phyloP scores from a whole-genome alignment of 164 flowering plant species.

The Echeveria elegans region DNA sequence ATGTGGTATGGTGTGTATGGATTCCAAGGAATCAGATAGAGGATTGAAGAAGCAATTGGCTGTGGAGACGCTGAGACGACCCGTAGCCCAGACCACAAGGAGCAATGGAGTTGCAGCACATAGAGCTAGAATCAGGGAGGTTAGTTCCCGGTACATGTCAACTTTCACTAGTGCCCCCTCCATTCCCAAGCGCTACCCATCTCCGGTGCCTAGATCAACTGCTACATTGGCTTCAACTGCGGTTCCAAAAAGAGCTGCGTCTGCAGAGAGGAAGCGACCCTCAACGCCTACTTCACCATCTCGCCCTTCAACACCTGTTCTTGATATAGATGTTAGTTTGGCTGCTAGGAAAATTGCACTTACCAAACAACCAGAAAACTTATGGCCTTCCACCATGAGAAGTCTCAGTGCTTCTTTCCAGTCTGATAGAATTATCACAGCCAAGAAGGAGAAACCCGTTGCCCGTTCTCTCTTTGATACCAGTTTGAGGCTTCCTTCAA shows the following conservation, averaged over 20 bases:
- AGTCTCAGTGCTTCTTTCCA: constrained; percentile 61
- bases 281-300: constrained; percentile 60
- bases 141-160: constrained; percentile 63
- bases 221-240: background rate
- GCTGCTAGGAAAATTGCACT: constrained; percentile 26
- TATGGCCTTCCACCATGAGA: background rate
- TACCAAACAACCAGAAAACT: background rate
- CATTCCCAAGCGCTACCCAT: constrained; percentile 35
- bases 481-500: constrained; percentile 59
- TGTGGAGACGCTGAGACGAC: constrained; percentile 40
- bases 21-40: constrained; percentile 46
- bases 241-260: constrained; percentile 24
- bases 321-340: constrained; percentile 33
- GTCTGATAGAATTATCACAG: constrained; percentile 61
- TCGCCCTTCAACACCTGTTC: constrained; percentile 55
- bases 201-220: constrained; percentile 48
- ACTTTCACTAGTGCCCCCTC: constrained; percentile 31
- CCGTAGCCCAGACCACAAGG: constrained; percentile 43
- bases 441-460: constrained; percentile 69
- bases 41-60: constrained; percentile 28
- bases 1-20: constrained; percentile 34
- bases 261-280: constrained; percentile 83
- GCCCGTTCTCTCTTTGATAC: constrained; percentile 38
- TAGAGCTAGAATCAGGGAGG: constrained; percentile 27
- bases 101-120: constrained; percentile 26